Evolutionary conservation across 495 filamentous ascomycete genomes (phyloP).

Genomic region (Podospora conica): DNA sequence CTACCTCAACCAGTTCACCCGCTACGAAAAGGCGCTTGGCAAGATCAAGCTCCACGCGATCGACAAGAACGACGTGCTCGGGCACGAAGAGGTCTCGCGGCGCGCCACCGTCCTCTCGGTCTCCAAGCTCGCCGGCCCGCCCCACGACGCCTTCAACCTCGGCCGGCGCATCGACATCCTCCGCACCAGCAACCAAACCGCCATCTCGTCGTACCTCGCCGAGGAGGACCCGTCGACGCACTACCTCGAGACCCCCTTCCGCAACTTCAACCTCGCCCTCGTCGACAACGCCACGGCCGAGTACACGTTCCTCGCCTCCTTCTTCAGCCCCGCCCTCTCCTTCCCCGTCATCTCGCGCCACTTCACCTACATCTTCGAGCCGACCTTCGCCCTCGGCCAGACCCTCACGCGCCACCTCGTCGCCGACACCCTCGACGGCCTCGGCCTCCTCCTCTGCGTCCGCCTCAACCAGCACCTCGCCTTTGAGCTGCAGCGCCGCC

Average conservation of each 20-base stretch:
- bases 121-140: conserved; percentile 48
- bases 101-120: conserved; percentile 46
- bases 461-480: conserved; percentile 87
- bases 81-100: conserved; percentile 63
- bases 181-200: conserved; percentile 59
- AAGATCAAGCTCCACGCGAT: conserved; percentile 77
- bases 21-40: conserved; percentile 75
- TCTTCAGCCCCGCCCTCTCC: conserved; percentile 63
- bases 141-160: conserved; percentile 82
- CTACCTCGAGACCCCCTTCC: conserved; percentile 83
- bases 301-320: conserved; percentile 85
- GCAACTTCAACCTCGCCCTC: conserved; percentile 88
- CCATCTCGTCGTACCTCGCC: conserved; percentile 72
- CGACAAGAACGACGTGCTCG: conserved; percentile 80
- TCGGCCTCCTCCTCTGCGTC: conserved; percentile 86
- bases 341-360: conserved; percentile 54
- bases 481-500: conserved; percentile 86
- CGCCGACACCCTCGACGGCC: conserved; percentile 67
- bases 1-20: conserved; percentile 83
- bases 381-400: conserved; percentile 75
- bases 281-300: conserved; percentile 93
- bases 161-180: conserved; percentile 79
- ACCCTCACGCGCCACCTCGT: conserved; percentile 69
- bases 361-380: conserved; percentile 77
- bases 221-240: conserved; percentile 82